Evolutionary conservation across 305 asterid species (phyloP).

Genomic region (Nicotiana rustica): DNA sequence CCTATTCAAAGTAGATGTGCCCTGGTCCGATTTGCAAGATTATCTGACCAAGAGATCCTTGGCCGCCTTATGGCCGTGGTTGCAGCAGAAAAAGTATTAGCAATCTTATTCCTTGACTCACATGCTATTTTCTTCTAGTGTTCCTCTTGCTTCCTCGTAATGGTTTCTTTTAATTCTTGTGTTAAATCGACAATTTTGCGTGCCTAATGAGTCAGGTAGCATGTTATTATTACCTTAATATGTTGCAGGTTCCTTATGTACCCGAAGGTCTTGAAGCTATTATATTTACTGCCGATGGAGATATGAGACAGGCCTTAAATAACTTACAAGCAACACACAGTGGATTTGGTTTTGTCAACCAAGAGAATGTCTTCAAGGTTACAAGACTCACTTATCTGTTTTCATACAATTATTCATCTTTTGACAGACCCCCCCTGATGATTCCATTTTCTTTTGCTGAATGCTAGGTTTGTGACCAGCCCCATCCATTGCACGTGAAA

Average conservation of each 20-base stretch:
- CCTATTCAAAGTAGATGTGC: conserved; percentile 99
- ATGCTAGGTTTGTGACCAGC: conserved; percentile 90
- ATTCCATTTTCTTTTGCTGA: conserved; percentile 15
- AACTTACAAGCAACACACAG: conserved; percentile 98
- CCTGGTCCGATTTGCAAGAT: conserved; percentile 86
- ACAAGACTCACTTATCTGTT: not conserved
- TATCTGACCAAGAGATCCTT: conserved; percentile 96
- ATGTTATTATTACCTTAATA: not conserved
- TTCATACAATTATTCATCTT: not conserved
- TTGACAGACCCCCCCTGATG: not conserved
- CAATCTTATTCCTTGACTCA: not conserved
- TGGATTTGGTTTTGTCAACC: conserved; percentile 96
- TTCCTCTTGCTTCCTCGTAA: not conserved
- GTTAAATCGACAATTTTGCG: not conserved
- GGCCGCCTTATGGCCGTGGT: conserved; percentile 93
- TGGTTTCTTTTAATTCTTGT: not conserved
- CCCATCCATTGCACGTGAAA: conserved; percentile 96
- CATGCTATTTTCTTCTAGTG: not conserved
- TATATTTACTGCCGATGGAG: conserved; percentile 98
- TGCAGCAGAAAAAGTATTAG: conserved; percentile 84
- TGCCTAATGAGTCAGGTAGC: not conserved
- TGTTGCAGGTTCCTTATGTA: conserved; percentile 78
- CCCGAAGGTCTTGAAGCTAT: conserved; percentile 99
- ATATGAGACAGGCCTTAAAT: conserved; percentile 95
- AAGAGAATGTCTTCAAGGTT: conserved; percentile 98